Conservation (phyloP, 2,329 filamentous ascomycete species). For the Parastagonospora nodorum region DNA sequence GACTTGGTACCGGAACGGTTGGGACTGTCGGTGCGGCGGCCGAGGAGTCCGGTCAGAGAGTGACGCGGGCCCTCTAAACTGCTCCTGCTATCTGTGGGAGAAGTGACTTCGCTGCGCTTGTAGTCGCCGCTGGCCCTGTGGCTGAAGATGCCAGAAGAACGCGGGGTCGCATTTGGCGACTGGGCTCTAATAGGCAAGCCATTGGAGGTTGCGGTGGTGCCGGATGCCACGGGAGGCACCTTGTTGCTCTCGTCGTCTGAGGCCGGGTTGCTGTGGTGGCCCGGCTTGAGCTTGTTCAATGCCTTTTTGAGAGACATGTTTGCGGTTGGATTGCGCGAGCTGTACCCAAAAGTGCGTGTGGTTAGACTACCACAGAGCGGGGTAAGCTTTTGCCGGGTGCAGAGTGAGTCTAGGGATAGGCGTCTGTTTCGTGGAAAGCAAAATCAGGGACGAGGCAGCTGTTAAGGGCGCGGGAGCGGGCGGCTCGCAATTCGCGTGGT, state of each 20-base stretch:
- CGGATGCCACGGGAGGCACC: conserved; percentile 38
- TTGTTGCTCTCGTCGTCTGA: conserved; percentile 42
- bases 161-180: conserved; percentile 32
- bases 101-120: conserved; percentile 35
- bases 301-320: conserved; percentile 54
- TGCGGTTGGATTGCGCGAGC: conserved; percentile 21
- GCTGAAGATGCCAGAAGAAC: conserved; percentile 33
- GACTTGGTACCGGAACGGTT: conserved; percentile 28
- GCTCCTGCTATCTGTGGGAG: conserved; percentile 36
- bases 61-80: conserved; percentile 35
- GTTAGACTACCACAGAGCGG: conserved; percentile 34
- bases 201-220: conserved; percentile 26
- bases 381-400: conserved; percentile 27
- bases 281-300: conserved; percentile 50
- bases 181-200: conserved; percentile 3
- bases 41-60: conserved; percentile 42
- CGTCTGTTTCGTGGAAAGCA: background rate
- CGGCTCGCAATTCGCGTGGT: background rate
- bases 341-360: conserved; percentile 29
- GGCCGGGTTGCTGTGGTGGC: conserved; percentile 33
- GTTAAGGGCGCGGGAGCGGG: background rate
- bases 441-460: background rate
- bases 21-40: conserved; percentile 44
- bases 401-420: background rate
- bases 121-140: conserved; percentile 40